phyloP scores from a whole-genome alignment of 1,284 basidiomycete species.

The Trichosporon sp. region DNA sequence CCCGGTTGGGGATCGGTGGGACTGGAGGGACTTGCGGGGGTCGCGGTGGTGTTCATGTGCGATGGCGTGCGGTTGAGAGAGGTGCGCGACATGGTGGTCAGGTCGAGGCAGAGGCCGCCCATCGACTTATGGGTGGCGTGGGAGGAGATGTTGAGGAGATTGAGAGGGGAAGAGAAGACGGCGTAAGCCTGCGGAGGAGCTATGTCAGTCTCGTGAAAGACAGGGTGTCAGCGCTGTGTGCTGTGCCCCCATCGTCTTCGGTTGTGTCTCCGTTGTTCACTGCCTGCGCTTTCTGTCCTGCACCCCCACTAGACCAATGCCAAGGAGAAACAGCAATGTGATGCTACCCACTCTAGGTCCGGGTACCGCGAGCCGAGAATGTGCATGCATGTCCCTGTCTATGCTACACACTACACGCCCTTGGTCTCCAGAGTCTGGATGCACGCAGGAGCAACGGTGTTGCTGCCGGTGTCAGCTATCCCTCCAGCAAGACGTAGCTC shows the following conservation, averaged over 20 bases:
- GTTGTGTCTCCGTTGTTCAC: neutral
- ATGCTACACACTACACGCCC: neutral
- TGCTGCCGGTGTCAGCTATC: neutral
- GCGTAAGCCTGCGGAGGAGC: neutral
- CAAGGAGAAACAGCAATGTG: too few relatives aligned
- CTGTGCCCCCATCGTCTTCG: neutral
- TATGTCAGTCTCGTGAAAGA: conserved; percentile 1
- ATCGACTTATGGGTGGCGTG: neutral
- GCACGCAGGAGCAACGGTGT: conserved; percentile 6
- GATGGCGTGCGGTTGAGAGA: neutral
- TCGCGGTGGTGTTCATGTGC: neutral
- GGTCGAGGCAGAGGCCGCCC: neutral
- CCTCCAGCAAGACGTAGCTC: neutral
- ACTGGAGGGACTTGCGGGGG: neutral
- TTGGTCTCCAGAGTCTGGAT: conserved; percentile 2
- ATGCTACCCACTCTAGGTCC: too few relatives aligned
- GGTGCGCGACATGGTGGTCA: neutral
- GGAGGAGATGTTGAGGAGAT: neutral
- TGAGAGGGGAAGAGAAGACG: neutral
- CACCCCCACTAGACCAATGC: neutral
- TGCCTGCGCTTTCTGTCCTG: neutral
- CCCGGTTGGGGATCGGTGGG: neutral
- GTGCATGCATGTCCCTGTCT: neutral
- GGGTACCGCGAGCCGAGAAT: neutral
- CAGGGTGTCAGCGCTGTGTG: neutral